These are phyloP conservation scores for Coccomyxa sp. DNA, from an alignment of 139 green algal genomes.

Conservation along the genomic window DNA sequence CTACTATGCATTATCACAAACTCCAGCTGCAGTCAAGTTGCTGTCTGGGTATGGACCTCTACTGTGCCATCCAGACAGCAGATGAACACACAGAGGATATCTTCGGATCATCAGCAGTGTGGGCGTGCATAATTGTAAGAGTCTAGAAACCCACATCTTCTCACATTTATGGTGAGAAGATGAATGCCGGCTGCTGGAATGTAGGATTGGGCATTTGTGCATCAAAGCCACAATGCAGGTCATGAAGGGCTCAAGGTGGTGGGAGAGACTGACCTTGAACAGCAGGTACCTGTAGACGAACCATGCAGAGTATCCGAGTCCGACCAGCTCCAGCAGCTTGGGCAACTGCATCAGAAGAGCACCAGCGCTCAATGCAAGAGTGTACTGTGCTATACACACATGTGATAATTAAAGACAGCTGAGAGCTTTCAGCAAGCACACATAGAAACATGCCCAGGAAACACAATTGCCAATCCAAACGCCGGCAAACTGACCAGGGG, in stretches of 20 bases:
- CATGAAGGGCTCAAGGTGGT: background rate
- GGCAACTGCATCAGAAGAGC: too few relatives aligned
- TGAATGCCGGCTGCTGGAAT: background rate
- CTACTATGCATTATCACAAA: too few relatives aligned
- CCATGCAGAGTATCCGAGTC: constrained; percentile 93
- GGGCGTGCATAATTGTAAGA: too few relatives aligned
- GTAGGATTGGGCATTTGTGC: background rate
- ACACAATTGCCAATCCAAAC: background rate
- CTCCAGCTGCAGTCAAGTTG: too few relatives aligned
- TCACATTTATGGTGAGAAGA: background rate
- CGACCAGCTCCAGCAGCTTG: constrained; percentile 98
- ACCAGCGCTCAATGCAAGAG: background rate
- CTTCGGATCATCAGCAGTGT: too few relatives aligned
- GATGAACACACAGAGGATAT: too few relatives aligned
- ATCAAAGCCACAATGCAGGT: background rate
- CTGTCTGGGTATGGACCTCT: background rate
- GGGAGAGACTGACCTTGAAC: constrained; percentile 92
- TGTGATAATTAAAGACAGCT: background rate
- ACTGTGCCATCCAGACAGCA: too few relatives aligned
- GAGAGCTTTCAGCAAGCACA: too few relatives aligned
- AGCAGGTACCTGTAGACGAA: constrained; percentile 99
- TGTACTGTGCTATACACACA: background rate
- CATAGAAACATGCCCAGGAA: too few relatives aligned
- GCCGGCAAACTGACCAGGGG: constrained; percentile 73
- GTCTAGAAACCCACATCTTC: background rate